phyloP scores from a whole-genome alignment of 768 basidiomycete genomes.

The Hygrophorus russula region DNA sequence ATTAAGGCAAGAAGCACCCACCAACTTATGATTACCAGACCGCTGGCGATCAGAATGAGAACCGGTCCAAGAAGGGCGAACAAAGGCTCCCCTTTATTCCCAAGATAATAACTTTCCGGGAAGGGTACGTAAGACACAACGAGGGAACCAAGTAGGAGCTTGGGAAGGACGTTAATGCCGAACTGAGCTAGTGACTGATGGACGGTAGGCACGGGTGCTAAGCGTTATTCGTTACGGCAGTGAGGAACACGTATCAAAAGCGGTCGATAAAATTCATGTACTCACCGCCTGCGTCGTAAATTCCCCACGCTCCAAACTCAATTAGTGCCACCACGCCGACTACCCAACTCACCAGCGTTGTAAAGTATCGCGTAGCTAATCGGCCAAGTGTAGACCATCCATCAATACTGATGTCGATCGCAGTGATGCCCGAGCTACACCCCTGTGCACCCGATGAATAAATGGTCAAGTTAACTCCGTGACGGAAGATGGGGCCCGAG shows the following conservation, averaged over 20 bases:
- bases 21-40: slow-evolving; percentile 55
- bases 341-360: slow-evolving; percentile 61
- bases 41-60: slow-evolving; percentile 47
- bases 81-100: slow-evolving; percentile 38
- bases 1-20: slow-evolving; percentile 37
- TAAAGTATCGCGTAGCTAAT: slow-evolving; percentile 64
- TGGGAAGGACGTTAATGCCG: slow-evolving; percentile 24
- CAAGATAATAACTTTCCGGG: slow-evolving; percentile 43
- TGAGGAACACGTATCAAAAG: neutral
- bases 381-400: slow-evolving; percentile 63
- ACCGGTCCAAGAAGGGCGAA: slow-evolving; percentile 45
- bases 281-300: slow-evolving; percentile 19
- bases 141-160: slow-evolving; percentile 32
- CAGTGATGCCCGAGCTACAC: slow-evolving; percentile 31
- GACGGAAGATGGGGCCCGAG: slow-evolving; percentile 10
- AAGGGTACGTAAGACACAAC: slow-evolving; percentile 45
- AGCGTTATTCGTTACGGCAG: slow-evolving; percentile 1
- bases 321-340: slow-evolving; percentile 56
- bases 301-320: slow-evolving; percentile 42
- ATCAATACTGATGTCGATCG: slow-evolving; percentile 50
- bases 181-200: slow-evolving; percentile 38
- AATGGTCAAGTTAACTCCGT: slow-evolving; percentile 43
- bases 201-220: slow-evolving; percentile 36
- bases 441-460: slow-evolving; percentile 40
- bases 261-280: slow-evolving; percentile 4